Evolutionary conservation across 169 alveolate species (phyloP).

Genomic region (Plasmodium adleri): DNA sequence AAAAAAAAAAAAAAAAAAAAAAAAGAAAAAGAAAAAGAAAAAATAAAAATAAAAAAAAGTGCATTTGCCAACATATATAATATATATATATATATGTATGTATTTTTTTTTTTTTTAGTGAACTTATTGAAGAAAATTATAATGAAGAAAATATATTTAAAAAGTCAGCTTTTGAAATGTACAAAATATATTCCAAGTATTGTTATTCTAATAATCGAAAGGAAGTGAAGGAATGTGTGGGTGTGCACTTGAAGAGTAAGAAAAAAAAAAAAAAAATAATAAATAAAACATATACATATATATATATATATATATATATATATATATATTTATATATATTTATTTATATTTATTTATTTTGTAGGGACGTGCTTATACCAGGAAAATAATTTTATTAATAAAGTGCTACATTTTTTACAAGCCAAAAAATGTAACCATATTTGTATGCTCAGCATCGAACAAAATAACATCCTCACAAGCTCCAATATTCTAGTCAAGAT

Average conservation of each 20-base stretch:
- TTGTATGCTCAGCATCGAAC: no score
- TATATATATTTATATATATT: background rate
- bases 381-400: no score
- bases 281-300: background rate
- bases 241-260: slow-evolving; percentile 2
- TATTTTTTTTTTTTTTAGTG: background rate
- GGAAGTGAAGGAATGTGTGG: background rate
- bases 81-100: background rate
- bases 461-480: no score
- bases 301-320: background rate
- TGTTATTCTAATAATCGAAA: background rate
- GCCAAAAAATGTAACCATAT: no score
- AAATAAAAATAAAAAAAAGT: slow-evolving; percentile 12
- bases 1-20: background rate
- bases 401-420: no score
- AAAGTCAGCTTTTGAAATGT: background rate
- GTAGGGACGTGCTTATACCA: no score
- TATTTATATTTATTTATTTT: background rate
- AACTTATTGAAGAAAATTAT: slow-evolving; percentile 2
- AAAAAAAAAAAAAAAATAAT: background rate
- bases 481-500: no score
- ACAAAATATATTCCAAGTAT: slow-evolving; percentile 3
- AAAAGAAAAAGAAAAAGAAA: background rate
- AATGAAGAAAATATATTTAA: background rate
- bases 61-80: no score